Evolutionary conservation across 2,329 filamentous ascomycete species (phyloP).

Genomic region (Verticillium nubilum): DNA sequence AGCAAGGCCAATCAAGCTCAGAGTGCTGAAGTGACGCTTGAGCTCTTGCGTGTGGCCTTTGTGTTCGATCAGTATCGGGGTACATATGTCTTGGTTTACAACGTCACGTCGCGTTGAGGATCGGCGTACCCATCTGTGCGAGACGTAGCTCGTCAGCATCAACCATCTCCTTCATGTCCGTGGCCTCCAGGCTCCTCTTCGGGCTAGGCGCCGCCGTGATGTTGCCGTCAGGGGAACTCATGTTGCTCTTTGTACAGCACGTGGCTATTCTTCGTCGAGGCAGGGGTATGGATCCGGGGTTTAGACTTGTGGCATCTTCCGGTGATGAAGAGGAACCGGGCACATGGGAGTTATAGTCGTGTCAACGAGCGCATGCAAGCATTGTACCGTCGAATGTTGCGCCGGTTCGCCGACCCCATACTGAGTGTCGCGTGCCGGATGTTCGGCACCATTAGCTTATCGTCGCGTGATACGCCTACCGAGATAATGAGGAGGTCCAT

Average conservation of each 20-base stretch:
- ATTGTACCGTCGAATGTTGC: not conserved
- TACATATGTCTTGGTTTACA: not conserved
- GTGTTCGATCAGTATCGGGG: not conserved
- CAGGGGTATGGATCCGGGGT: not conserved
- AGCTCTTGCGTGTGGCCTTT: slow-evolving; percentile 42
- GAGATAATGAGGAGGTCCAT: not conserved
- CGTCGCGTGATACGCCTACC: not conserved
- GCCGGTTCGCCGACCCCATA: not conserved
- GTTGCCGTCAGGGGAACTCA: not conserved
- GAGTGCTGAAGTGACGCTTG: slow-evolving; percentile 39
- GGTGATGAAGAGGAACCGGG: not conserved
- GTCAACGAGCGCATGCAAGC: not conserved
- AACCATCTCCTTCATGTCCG: slow-evolving; percentile 4
- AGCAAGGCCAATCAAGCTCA: slow-evolving; percentile 41
- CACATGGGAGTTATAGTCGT: not conserved
- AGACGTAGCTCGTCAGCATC: slow-evolving; percentile 33
- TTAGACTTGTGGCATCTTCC: not conserved
- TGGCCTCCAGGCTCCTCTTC: slow-evolving; percentile 5
- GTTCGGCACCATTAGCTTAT: not conserved
- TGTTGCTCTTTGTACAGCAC: not conserved
- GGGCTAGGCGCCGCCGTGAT: slow-evolving; percentile 3
- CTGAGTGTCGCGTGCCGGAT: not conserved
- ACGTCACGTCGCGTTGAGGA: not conserved
- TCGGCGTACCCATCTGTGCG: slow-evolving; percentile 34
- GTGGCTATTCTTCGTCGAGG: not conserved